Evolutionary conservation across 2,329 filamentous ascomycete genomes (phyloP).

Genomic region (Hansfordia pulvinata): DNA sequence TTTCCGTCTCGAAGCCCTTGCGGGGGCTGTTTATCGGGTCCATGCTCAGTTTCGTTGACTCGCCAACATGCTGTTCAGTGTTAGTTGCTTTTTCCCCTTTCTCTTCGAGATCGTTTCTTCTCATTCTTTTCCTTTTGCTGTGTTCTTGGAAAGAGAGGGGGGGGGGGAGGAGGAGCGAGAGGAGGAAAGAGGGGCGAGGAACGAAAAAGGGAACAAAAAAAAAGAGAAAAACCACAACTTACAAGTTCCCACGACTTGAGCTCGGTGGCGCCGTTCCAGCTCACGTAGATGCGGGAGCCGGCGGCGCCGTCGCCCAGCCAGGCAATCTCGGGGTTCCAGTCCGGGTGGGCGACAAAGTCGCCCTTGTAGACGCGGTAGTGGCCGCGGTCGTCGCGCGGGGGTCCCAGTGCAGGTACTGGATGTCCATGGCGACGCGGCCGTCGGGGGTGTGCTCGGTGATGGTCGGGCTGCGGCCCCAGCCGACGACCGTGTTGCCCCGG

Average conservation of each 20-base stretch:
- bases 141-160: no score
- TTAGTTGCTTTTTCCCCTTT: slow-evolving; percentile 2
- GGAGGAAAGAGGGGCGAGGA: neutral
- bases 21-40: neutral
- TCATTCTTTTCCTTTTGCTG: no score
- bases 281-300: slow-evolving; percentile 4
- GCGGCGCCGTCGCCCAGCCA: neutral
- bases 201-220: neutral
- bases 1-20: slow-evolving; percentile 1
- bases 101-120: neutral
- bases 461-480: slow-evolving; percentile 19
- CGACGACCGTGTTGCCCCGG: slow-evolving; percentile 13
- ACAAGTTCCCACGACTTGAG: slow-evolving; percentile 6
- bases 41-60: no score
- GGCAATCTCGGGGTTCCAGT: slow-evolving; percentile 7
- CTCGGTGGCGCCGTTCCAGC: slow-evolving; percentile 9
- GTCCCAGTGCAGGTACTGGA: slow-evolving; percentile 16
- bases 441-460: slow-evolving; percentile 19
- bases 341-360: slow-evolving; percentile 12
- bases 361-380: slow-evolving; percentile 20
- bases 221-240: no score
- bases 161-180: neutral
- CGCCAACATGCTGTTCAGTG: slow-evolving; percentile 4
- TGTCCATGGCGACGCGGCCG: slow-evolving; percentile 17
- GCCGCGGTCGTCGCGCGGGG: slow-evolving; percentile 7